Evolutionary conservation across 2,329 filamentous ascomycete genomes (phyloP).

Genomic region (Arthrocladium fulminans): DNA sequence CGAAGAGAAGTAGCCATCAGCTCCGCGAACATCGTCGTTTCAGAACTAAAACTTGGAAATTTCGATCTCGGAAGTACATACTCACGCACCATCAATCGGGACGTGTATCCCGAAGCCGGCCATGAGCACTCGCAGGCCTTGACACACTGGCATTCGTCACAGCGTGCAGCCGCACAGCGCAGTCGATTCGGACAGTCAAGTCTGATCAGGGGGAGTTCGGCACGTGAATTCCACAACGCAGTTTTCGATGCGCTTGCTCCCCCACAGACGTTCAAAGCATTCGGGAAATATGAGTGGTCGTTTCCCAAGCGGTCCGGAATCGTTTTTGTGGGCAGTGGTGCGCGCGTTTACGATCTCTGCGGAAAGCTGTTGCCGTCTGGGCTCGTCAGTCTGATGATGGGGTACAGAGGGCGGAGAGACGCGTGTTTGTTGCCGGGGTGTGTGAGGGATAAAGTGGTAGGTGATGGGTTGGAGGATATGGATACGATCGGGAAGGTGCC

Average conservation of each 20-base stretch:
- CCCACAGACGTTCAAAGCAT: conserved; percentile 35
- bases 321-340: conserved; percentile 75
- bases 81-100: conserved; percentile 8
- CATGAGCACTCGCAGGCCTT: conserved; percentile 6
- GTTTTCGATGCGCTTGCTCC: conserved; percentile 80
- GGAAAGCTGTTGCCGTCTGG: conserved; percentile 69
- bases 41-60: conserved; percentile 81
- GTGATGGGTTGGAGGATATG: conserved; percentile 18
- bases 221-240: conserved; percentile 72
- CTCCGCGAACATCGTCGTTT: conserved; percentile 59
- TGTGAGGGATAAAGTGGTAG: conserved; percentile 4
- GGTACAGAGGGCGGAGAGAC: conserved; percentile 53
- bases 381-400: conserved; percentile 90
- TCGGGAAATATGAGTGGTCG: conserved; percentile 31
- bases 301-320: conserved; percentile 47
- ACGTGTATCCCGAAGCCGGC: conserved; percentile 13
- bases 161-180: conserved; percentile 26
- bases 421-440: conserved; percentile 1
- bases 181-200: conserved; percentile 28
- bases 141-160: conserved; percentile 23
- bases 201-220: conserved; percentile 53
- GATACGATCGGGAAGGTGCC: conserved; percentile 8
- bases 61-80: conserved; percentile 60
- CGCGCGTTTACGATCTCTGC: conserved; percentile 74
- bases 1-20: conserved; percentile 69